Percentiles rank a stretch among this genome's conserved stretches.
Evolutionary conservation across 768 basidiomycete genomes (phyloP).

Genomic region (Chalciporus pseudorubinellus): DNA sequence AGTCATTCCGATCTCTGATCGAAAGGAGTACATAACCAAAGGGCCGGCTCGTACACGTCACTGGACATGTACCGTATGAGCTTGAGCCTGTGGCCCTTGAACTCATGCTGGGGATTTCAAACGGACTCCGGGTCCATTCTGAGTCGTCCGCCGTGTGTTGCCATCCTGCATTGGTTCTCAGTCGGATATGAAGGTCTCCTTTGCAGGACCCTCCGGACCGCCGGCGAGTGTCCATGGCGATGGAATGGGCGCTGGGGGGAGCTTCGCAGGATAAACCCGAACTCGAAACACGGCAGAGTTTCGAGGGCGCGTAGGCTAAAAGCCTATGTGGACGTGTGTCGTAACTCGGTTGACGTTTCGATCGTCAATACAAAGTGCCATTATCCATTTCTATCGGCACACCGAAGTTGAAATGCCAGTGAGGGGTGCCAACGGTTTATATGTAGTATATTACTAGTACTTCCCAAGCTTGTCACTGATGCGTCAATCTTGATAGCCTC

Average conservation of each 20-base stretch:
- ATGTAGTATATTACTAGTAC: too few relatives aligned
- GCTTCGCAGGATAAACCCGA: not conserved
- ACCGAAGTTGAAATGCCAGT: not conserved
- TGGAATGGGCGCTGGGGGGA: not conserved
- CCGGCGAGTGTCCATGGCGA: slow-evolving; percentile 5
- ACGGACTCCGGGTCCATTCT: not conserved
- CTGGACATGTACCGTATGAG: too few relatives aligned
- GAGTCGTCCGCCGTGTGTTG: not conserved
- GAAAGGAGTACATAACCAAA: too few relatives aligned
- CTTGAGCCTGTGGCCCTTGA: not conserved
- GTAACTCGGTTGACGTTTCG: not conserved
- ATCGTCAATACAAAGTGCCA: too few relatives aligned
- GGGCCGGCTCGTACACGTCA: too few relatives aligned
- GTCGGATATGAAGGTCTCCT: not conserved
- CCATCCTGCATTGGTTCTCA: not conserved
- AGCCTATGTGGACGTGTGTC: not conserved
- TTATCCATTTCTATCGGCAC: too few relatives aligned
- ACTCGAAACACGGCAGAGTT: not conserved
- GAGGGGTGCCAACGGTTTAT: too few relatives aligned
- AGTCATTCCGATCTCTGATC: too few relatives aligned
- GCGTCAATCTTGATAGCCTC: too few relatives aligned
- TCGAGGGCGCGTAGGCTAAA: not conserved
- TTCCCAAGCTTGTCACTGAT: slow-evolving; percentile 1
- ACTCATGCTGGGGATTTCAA: not conserved
- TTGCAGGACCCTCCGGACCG: not conserved